A percentile compares a stretch with the other conserved stretches of the same genome.
Evolutionary conservation across 306 rosid genomes (phyloP).

Genomic region (Trifolium repens): DNA sequence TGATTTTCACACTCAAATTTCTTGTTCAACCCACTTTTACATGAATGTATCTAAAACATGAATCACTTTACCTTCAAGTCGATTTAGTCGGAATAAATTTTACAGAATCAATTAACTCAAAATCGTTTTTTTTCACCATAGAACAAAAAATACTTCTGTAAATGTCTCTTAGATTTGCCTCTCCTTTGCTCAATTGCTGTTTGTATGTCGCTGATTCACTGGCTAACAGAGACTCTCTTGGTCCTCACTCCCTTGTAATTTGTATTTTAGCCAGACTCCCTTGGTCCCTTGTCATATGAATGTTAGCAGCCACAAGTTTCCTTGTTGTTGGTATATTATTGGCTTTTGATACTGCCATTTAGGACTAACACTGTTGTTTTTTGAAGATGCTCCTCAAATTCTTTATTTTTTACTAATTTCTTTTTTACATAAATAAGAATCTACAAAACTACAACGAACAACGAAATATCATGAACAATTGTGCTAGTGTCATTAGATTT

Average conservation of each 20-base stretch:
- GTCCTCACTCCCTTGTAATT: neutral
- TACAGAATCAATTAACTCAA: too few relatives aligned
- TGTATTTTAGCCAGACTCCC: neutral
- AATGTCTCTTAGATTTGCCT: neutral
- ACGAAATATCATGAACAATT: neutral
- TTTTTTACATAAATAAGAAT: neutral
- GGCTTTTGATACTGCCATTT: neutral
- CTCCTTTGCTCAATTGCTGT: neutral
- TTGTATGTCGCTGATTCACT: neutral
- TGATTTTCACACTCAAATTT: too few relatives aligned
- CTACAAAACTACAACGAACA: neutral
- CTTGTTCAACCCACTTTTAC: too few relatives aligned
- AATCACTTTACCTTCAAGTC: too few relatives aligned
- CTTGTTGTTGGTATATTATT: neutral
- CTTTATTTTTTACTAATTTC: neutral
- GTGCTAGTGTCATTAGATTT: neutral
- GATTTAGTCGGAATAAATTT: too few relatives aligned
- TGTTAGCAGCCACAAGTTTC: neutral
- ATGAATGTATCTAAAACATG: too few relatives aligned
- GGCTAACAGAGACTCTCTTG: neutral
- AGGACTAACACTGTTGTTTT: neutral
- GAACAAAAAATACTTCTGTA: neutral
- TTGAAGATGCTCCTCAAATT: neutral
- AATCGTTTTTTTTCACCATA: too few relatives aligned
- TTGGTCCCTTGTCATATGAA: neutral